Evolutionary conservation across 345 rosid genomes (phyloP), one percentile per base, ranked within the genome.

Genomic region (Syzygium aqueum): DNA sequence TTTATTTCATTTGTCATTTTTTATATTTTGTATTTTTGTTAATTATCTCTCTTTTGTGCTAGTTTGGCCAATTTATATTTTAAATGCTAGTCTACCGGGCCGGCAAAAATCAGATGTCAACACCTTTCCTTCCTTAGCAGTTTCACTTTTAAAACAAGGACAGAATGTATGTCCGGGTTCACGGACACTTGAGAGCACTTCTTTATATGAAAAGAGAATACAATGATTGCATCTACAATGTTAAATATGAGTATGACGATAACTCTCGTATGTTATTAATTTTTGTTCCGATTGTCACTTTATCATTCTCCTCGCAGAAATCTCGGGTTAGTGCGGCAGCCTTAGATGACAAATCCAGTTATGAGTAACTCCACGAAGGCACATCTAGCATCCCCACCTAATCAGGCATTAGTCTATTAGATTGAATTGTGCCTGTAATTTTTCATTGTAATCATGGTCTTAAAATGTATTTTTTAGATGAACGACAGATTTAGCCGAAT

Each of bases 151-250:
- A 56, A 22, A 56, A 56, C n/a, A 23, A 27, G 14, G 61, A 56
- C 10, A 12, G 13, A n/a, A 56, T 56, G n/a, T 97, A 97, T 92
- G 98, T 95, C 87, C 94, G 97, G 87, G 93, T 96, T 77, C 93
- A 93, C 88, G 97, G 98, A 87, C 96, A 91, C 89, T 86, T 96
- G 61, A 95, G 40, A 3, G 40, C 3, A 37, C n/a, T n/a, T n/a
- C 50, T 89, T 51, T 73, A 87, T 61, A 23, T 46, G n/a, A 23
- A 84, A 40, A 85, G 73, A 59, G 89, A 85, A 86, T 89, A 51
- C 52, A 85, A 16, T 17, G 30, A 83, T 50, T 77, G 4, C n/a
- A 4, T 51, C 52, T 51, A 51, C 52, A 51, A 10, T 51, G 52
- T 11, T 51, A 51, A 51, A 51, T 51, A 51, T 11, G 52, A 51